Conservation (phyloP, 208 protist species). For the Trypanosoma avium region DNA sequence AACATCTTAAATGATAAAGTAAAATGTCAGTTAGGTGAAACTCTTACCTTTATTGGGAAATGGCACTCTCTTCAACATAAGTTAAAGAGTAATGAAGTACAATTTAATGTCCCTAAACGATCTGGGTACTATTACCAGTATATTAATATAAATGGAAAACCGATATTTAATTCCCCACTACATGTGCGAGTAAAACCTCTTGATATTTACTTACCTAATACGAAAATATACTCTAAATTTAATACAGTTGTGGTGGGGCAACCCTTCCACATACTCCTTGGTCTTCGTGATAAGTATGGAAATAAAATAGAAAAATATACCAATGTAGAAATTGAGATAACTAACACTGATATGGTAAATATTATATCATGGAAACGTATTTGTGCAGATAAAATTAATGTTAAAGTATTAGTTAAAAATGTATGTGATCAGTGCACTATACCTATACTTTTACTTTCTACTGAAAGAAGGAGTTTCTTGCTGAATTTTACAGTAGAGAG, state of each 20-base stretch:
- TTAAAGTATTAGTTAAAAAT: conserved; percentile 19
- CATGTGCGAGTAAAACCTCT: conserved; percentile 42
- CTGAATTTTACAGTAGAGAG: conserved; percentile 8
- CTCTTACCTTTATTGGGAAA: conserved; percentile 41
- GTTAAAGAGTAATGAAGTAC: conserved; percentile 21
- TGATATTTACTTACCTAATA: conserved; percentile 32
- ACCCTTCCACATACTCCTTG: conserved; percentile 56
- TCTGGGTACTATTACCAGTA: conserved; percentile 51
- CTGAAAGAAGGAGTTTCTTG: not conserved
- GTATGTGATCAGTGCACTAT: conserved; percentile 20
- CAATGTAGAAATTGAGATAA: conserved; percentile 4
- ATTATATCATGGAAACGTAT: not conserved
- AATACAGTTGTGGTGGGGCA: conserved; percentile 50
- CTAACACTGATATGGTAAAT: conserved; percentile 18
- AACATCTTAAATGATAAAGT: conserved; percentile 31
- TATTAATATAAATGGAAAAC: conserved; percentile 61
- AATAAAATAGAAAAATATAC: conserved; percentile 35
- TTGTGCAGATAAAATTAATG: conserved; percentile 14
- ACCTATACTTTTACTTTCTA: conserved; percentile 14
- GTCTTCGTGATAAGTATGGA: conserved; percentile 41
- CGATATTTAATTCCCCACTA: conserved; percentile 65
- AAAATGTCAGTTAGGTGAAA: conserved; percentile 27
- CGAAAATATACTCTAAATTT: conserved; percentile 35
- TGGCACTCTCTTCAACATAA: conserved; percentile 2
- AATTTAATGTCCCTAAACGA: conserved; percentile 42